phyloP scores from a whole-genome alignment of 805 yeast genomes.

The Starmerella bombicola region DNA sequence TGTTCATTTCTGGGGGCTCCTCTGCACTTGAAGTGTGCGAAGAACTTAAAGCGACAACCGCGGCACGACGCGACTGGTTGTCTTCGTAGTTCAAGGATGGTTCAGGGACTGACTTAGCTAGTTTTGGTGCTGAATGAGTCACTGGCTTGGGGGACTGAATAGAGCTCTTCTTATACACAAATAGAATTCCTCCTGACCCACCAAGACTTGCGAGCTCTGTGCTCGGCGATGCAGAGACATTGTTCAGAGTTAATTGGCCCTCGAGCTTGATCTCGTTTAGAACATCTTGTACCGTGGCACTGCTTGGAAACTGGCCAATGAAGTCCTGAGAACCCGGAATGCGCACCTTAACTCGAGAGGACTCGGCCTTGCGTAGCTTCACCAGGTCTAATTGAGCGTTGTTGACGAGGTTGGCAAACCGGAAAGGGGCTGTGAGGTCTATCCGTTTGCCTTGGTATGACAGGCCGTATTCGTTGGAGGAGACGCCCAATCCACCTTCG shows the following conservation, averaged over 20 bases:
- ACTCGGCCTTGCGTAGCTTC: background rate
- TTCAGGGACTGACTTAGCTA: no score
- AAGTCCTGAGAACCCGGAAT: conserved; percentile 13
- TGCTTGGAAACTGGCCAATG: conserved; percentile 14
- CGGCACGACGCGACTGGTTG: no score
- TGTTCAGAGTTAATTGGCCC: conserved; percentile 11
- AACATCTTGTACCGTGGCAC: conserved; percentile 6
- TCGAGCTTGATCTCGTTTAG: conserved; percentile 9
- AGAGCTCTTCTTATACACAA: no score
- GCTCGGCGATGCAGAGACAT: background rate
- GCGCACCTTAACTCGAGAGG: conserved; percentile 19
- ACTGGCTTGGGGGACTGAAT: no score
- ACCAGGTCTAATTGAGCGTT: conserved; percentile 19
- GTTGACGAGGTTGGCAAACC: conserved; percentile 20
- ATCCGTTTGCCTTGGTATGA: conserved; percentile 15
- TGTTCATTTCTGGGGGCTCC: conserved; percentile 35
- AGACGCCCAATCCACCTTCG: conserved; percentile 4
- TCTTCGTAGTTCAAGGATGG: no score
- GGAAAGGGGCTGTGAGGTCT: conserved; percentile 19
- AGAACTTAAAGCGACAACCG: no score
- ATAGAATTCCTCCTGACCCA: no score
- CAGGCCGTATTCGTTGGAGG: conserved; percentile 13
- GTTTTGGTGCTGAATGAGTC: no score
- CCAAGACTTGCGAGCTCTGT: conserved; percentile 11
- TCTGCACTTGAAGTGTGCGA: no score